Conservation (phyloP, 495 filamentous ascomycete species). For the Cercophora samala region DNA sequence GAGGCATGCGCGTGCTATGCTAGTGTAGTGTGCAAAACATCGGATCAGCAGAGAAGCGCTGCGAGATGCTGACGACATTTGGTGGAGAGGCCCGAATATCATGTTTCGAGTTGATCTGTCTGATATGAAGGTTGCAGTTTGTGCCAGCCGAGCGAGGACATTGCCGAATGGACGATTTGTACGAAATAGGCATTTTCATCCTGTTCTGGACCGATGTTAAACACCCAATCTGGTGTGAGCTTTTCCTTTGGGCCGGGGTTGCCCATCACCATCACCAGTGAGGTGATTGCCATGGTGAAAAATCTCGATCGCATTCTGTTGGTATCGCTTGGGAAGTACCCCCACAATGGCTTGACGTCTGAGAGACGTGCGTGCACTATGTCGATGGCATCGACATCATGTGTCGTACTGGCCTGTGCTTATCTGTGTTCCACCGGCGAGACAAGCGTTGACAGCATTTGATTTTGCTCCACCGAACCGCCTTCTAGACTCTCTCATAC, state of each 20-base stretch:
- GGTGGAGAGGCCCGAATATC: background rate
- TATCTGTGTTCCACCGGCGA: background rate
- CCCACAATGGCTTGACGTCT: background rate
- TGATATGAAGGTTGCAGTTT: slow-evolving; percentile 1
- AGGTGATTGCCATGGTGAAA: background rate
- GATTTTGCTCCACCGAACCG: background rate
- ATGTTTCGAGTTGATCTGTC: background rate
- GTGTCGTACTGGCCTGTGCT: background rate
- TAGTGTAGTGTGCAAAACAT: background rate
- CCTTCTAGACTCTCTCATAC: background rate
- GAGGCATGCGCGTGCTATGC: background rate
- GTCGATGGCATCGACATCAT: background rate
- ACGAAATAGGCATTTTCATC: background rate
- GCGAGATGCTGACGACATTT: slow-evolving; percentile 15
- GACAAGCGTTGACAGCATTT: background rate
- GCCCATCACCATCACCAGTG: background rate
- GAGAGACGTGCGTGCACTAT: background rate
- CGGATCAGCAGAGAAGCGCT: background rate
- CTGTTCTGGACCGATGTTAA: background rate
- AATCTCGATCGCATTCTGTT: background rate
- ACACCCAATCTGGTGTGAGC: background rate
- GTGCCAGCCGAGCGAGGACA: background rate
- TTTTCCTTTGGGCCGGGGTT: background rate
- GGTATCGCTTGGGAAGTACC: background rate
- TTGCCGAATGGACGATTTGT: background rate